Base-by-base conservation (phyloP, 2,329 filamentous ascomycete species). In the Didymella pomorum region DNA sequence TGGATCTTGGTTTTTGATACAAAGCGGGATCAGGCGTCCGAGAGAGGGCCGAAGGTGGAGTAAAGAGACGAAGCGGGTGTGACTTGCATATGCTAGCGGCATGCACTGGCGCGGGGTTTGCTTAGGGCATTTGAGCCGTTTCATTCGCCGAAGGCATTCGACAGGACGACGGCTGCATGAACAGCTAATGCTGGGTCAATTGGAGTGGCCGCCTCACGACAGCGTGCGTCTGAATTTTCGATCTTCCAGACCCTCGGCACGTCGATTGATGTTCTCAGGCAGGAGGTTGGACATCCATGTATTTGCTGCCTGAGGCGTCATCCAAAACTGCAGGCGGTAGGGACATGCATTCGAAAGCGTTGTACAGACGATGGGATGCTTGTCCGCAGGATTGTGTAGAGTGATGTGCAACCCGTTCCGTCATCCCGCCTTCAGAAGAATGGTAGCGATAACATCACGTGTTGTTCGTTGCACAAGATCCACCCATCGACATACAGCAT, bases 1-100 rank as follows among this genome's bases (percentile, higher is more conserved):
- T 62, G 64, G 21, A 31, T 39, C 18, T 44, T 54, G 12, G 18
- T 14, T 53, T 53, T 53, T 26, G 10, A 42, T 58, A 54, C 56
- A 54, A 31, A 16, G 46, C 56, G 45, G 50, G 33, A 50, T 35
- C 41, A 45, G 33, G 50, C 46, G 39, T 46, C 56, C 50, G 56
- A 58, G 50, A 46, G 50, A 65, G 57, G 64, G 63, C 67, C 67
- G 64, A 67, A 65, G 62, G 66, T 64, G 67, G 67, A 66, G 60
- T 44, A 58, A 28, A 57, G 52, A 58, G 60, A 68, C 56, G 56
- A 58, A 58, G 56, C 56, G 51, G 64, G 65, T 71, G 71, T 76
- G 73, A 73, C 73, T 73, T 76, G 73, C 73, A 76, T 69, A 67
- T 62, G 58, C 66, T 74, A 74, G 72, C 68, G 68, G 63, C 65